phyloP scores from a whole-genome alignment of 164 flowering plant genomes.

The Nymphaea thermarum region DNA sequence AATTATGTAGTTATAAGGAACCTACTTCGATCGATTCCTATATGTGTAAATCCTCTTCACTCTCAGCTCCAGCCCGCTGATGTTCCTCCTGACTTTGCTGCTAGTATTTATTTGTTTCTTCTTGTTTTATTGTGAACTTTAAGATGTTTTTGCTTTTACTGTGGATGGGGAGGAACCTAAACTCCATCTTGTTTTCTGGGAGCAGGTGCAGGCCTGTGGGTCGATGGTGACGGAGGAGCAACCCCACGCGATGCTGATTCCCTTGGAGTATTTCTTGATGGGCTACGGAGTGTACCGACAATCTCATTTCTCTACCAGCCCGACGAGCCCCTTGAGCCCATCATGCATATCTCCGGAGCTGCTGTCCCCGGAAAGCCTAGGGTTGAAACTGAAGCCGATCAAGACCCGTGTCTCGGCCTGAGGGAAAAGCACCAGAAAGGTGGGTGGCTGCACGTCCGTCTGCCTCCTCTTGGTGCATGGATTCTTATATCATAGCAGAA shows the following conservation, averaged over 20 bases:
- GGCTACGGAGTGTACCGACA: constrained; percentile 81
- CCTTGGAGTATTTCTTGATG: constrained; percentile 88
- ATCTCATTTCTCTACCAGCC: constrained; percentile 47
- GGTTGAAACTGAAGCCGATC: constrained; percentile 87
- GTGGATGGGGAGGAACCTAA: background rate
- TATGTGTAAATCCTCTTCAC: no score
- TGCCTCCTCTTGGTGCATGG: background rate
- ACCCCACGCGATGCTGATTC: constrained; percentile 95
- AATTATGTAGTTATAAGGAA: no score
- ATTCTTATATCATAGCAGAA: background rate
- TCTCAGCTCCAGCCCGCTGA: no score
- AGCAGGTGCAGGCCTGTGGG: constrained; percentile 94
- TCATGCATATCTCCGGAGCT: constrained; percentile 84
- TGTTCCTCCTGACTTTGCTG: background rate
- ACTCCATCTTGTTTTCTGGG: background rate
- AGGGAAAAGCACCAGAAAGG: constrained; percentile 7
- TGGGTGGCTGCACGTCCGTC: constrained; percentile 1
- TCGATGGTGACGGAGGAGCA: constrained; percentile 98
- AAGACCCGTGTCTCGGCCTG: constrained; percentile 44
- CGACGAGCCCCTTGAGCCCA: constrained; percentile 79
- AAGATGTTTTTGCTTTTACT: background rate
- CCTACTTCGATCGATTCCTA: no score
- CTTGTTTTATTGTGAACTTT: background rate
- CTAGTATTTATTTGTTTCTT: background rate
- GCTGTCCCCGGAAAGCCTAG: constrained; percentile 97